Evolutionary conservation across 352 stramenopile genomes (phyloP).

Genomic region (Globisporangium abappressorium): DNA sequence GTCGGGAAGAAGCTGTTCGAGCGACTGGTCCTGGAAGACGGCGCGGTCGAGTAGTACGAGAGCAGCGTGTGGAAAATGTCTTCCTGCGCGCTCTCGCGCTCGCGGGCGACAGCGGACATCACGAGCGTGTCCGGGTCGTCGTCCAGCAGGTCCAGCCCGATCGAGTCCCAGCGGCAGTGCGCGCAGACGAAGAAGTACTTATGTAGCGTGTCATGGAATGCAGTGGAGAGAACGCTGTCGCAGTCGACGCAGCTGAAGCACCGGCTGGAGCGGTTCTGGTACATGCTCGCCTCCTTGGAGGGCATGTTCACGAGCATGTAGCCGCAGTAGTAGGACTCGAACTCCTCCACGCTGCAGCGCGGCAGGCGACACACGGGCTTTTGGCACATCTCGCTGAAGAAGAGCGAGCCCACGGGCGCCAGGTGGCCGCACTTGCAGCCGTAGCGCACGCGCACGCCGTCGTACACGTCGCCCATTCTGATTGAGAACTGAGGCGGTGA

Average conservation of each 20-base stretch:
- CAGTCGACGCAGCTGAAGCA: constrained; percentile 80
- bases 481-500: background rate
- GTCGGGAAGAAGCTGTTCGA: constrained; percentile 17
- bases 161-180: constrained; percentile 86
- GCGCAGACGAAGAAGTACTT: constrained; percentile 80
- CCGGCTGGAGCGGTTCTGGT: constrained; percentile 85
- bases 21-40: constrained; percentile 14
- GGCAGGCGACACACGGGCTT: constrained; percentile 71
- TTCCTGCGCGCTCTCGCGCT: constrained; percentile 70
- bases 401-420: constrained; percentile 52
- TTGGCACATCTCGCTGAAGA: constrained; percentile 76
- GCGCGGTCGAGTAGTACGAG: constrained; percentile 40
- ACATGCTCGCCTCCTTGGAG: constrained; percentile 83
- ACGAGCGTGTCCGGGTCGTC: constrained; percentile 82
- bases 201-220: constrained; percentile 48
- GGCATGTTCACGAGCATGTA: constrained; percentile 84
- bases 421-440: constrained; percentile 70
- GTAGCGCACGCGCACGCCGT: constrained; percentile 58
- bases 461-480: constrained; percentile 15
- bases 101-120: constrained; percentile 72
- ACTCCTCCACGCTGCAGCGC: constrained; percentile 77
- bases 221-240: constrained; percentile 61
- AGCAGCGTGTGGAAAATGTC: constrained; percentile 74
- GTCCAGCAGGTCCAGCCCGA: constrained; percentile 55
- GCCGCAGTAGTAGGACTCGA: constrained; percentile 88